phyloP scores from a whole-genome alignment of 2,329 filamentous ascomycete genomes.

The Zopfia rhizophila region DNA sequence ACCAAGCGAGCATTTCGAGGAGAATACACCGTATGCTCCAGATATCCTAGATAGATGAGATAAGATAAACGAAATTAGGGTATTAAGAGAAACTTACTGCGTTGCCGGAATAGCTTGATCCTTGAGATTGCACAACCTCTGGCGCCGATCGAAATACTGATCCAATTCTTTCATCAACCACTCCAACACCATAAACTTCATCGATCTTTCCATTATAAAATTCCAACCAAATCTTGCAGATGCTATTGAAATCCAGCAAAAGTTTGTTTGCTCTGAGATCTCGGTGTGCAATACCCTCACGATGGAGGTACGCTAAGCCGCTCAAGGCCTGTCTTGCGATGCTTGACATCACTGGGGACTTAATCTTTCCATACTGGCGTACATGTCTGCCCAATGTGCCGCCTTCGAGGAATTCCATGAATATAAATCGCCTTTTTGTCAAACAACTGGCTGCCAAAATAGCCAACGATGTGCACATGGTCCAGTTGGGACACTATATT shows the following conservation, averaged over 20 bases:
- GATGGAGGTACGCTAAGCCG: slow-evolving; percentile 16
- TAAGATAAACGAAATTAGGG: no score
- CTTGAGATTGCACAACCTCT: slow-evolving; percentile 6
- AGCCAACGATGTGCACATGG: no score
- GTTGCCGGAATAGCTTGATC: slow-evolving; percentile 1
- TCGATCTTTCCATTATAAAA: slow-evolving; percentile 6
- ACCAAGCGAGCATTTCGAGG: slow-evolving; percentile 10
- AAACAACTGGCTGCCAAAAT: slow-evolving; percentile 1
- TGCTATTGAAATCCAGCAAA: slow-evolving; percentile 19
- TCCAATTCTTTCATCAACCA: neutral
- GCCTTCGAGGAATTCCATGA: slow-evolving; percentile 5
- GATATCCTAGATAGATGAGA: slow-evolving; percentile 2
- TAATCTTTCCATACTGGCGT: slow-evolving; percentile 6
- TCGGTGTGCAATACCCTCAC: slow-evolving; percentile 24
- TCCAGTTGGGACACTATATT: no score
- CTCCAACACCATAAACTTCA: neutral
- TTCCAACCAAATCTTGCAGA: slow-evolving; percentile 12
- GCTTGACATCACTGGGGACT: neutral
- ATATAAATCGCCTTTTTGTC: neutral
- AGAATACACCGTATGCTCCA: slow-evolving; percentile 12
- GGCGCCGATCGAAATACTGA: neutral
- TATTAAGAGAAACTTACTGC: neutral
- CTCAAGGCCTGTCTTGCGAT: slow-evolving; percentile 4
- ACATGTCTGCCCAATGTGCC: slow-evolving; percentile 1
- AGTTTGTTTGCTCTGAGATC: slow-evolving; percentile 27